phyloP scores from a whole-genome alignment of 352 stramenopile species.

The Globisporangium parvum region DNA sequence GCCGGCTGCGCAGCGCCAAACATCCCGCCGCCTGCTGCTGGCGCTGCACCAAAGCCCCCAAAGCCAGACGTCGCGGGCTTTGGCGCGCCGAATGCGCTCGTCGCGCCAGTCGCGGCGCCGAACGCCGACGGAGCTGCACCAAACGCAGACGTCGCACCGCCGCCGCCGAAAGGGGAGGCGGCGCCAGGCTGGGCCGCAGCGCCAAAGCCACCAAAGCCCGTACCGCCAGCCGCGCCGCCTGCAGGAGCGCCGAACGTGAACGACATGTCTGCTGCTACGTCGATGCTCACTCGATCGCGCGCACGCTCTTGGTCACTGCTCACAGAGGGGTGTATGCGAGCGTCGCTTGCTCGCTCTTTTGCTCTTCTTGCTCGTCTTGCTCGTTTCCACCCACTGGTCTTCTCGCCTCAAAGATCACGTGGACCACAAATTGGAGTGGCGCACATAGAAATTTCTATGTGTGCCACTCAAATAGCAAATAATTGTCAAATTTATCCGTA shows the following conservation, averaged over 20 bases:
- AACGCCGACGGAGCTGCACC: conserved; percentile 36
- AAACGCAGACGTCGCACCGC: conserved; percentile 20
- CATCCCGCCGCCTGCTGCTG: conserved; percentile 18
- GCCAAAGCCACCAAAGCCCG: conserved; percentile 46
- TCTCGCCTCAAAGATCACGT: no score
- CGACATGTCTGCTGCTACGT: conserved; percentile 24
- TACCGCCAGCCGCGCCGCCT: conserved; percentile 27
- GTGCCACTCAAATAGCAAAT: no score
- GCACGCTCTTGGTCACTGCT: no score
- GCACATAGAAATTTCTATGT: no score
- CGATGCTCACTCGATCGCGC: no score
- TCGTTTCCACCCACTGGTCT: no score
- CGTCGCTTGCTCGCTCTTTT: no score
- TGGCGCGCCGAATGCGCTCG: conserved; percentile 31
- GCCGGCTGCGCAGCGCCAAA: conserved; percentile 25
- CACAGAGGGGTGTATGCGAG: no score
- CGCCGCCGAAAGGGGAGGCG: conserved; percentile 45
- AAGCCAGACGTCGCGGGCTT: conserved; percentile 27
- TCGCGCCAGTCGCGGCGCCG: conserved; percentile 19
- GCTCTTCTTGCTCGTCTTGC: no score
- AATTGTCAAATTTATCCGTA: no score
- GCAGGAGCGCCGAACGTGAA: conserved; percentile 43
- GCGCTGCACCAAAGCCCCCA: conserved; percentile 33
- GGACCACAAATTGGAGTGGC: no score
- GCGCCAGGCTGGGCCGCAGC: conserved; percentile 22